Evolutionary conservation across 2,329 filamentous ascomycete genomes (phyloP).

Genomic region (Mycocentrospora acerina): DNA sequence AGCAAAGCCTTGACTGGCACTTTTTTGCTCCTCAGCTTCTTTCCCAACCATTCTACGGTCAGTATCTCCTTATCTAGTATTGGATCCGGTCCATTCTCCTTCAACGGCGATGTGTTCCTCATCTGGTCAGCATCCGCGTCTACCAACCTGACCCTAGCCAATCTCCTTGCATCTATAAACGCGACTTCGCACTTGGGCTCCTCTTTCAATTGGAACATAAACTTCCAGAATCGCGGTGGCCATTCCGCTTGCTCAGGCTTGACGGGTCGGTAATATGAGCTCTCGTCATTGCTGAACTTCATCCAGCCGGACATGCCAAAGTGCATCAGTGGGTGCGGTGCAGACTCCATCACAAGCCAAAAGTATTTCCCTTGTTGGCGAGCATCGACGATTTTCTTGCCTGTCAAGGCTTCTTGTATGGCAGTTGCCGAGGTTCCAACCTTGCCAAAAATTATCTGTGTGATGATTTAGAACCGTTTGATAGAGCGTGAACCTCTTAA

Average conservation of each 20-base stretch:
- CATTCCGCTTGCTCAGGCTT: conserved; percentile 64
- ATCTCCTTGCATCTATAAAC: conserved; percentile 79
- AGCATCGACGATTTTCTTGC: conserved; percentile 70
- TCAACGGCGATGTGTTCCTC: conserved; percentile 72
- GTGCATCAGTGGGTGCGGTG: conserved; percentile 88
- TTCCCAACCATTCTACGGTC: conserved; percentile 72
- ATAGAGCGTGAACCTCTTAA: neutral
- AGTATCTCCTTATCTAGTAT: conserved; percentile 77
- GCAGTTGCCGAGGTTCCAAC: conserved; percentile 75
- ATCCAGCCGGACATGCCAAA: conserved; percentile 80
- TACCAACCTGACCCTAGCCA: conserved; percentile 78
- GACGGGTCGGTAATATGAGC: conserved; percentile 73
- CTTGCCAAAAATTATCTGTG: conserved; percentile 79
- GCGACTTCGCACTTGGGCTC: conserved; percentile 66
- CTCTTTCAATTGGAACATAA: conserved; percentile 67
- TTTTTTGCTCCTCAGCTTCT: conserved; percentile 71
- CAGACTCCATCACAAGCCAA: conserved; percentile 76
- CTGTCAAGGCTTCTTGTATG: conserved; percentile 72
- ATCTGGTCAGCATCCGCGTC: conserved; percentile 78
- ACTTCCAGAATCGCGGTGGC: conserved; percentile 92
- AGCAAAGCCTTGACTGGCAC: conserved; percentile 88
- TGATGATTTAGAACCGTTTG: neutral
- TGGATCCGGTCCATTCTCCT: conserved; percentile 92
- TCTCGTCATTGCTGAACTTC: conserved; percentile 77
- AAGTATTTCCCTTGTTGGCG: conserved; percentile 97